Evolutionary conservation across 2,329 filamentous ascomycete genomes (phyloP), one percentile per base, ranked within the genome.

Genomic region (Cordyceps sp.): DNA sequence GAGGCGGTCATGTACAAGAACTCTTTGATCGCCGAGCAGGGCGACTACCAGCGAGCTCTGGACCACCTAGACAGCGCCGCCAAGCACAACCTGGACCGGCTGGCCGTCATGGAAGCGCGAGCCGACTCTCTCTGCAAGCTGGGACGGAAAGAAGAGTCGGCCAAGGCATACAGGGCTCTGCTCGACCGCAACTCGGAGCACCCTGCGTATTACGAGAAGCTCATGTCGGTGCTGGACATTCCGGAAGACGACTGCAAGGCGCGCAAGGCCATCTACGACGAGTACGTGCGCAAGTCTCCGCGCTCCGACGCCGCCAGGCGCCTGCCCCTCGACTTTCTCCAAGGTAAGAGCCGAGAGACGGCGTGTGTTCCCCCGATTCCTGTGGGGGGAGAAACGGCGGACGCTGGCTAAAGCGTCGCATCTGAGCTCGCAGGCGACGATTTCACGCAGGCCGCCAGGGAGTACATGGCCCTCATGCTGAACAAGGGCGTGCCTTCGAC

Each of bases 1-100:
- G 90, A 98, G 59, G 84, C 88, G 28, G 65, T 84, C 36, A 65
- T 98, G 58, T 98, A 98, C 63, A 94, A 93, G 59, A 98, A 94
- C 57, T 71, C 69, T 29, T 75, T 98, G 47, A 96, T 98, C 50
- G 84, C 83, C 24, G 92, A 96, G 57, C 73, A 75, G 36, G 86
- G 86, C 13, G 78, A 96, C 42, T 69, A 75, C 31, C 66, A 92
- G 47, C 73, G 79, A 46, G 90, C 90, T 5, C 59, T 96, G 47
- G 77, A 92, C 40, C 85, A 98, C 48, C 64, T 98, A 26, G 78
- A 94, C 36, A 66, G 69, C 10, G 71, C 81, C 31, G 72, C 73
- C 37, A 88, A 84, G 61, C 63, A 73, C 42, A 84, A 78, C 50
- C 67, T 92, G 31, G 90, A 98, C 56, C 76, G 82, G 25, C 66